phyloP scores from a whole-genome alignment of 2,329 filamentous ascomycete species.

The Scedosporium apiospermum region DNA sequence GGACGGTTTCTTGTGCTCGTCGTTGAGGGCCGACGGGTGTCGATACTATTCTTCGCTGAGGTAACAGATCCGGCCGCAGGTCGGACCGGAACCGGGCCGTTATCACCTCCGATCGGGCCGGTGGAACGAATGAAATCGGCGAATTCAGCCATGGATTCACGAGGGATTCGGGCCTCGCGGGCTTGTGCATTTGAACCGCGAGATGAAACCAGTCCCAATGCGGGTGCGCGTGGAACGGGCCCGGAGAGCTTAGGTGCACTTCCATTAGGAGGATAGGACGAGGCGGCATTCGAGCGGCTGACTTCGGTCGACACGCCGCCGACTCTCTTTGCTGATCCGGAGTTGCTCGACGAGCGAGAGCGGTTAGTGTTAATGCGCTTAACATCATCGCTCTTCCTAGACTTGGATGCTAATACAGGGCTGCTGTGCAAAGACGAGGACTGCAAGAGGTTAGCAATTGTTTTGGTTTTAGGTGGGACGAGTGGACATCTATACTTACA shows the following conservation, averaged over 20 bases:
- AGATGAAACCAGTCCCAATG: not conserved
- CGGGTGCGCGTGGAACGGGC: conserved; percentile 14
- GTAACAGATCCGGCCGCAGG: conserved; percentile 15
- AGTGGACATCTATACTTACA: conserved; percentile 34
- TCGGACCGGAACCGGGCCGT: conserved; percentile 23
- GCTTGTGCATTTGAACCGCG: conserved; percentile 24
- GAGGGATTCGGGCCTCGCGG: conserved; percentile 62
- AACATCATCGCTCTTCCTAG: conserved; percentile 37
- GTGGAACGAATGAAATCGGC: conserved; percentile 85
- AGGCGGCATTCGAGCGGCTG: not conserved
- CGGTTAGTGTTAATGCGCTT: conserved; percentile 24
- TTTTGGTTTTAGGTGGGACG: not conserved
- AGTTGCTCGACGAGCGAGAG: conserved; percentile 40
- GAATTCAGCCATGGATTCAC: conserved; percentile 71
- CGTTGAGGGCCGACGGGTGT: conserved; percentile 27
- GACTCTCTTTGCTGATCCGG: conserved; percentile 24
- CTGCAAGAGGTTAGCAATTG: not conserved
- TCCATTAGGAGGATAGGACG: not conserved
- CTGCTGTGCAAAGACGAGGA: conserved; percentile 18
- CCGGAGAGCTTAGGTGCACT: conserved; percentile 4
- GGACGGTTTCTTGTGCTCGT: conserved; percentile 34
- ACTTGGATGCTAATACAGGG: conserved; percentile 29
- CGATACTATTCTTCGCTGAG: conserved; percentile 26
- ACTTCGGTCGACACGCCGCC: conserved; percentile 6
- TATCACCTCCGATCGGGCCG: conserved; percentile 49